Evolutionary conservation across 805 yeast genomes (phyloP).

Genomic region (Wickerhamomyces bovis): DNA sequence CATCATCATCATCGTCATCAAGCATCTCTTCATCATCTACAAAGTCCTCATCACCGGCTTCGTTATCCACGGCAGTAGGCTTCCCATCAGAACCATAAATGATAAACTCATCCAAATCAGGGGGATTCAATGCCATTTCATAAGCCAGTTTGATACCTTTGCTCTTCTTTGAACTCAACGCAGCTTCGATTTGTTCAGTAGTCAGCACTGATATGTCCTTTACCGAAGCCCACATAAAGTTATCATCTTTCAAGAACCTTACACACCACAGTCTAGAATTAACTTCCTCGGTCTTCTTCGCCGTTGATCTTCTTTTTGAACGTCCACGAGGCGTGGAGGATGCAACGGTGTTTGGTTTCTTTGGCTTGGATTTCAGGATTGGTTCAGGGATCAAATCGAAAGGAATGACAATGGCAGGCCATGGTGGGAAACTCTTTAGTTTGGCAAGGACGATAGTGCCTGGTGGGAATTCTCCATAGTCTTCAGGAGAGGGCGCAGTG

Average conservation of each 20-base stretch:
- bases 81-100: conserved; percentile 37
- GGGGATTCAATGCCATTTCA: conserved; percentile 47
- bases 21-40: conserved; percentile 12
- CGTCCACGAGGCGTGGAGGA: conserved; percentile 6
- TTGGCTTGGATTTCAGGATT: conserved; percentile 47
- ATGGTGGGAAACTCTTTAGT: conserved; percentile 80
- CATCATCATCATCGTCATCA: conserved; percentile 26
- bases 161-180: conserved; percentile 32
- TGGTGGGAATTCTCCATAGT: conserved; percentile 31
- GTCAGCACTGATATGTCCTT: conserved; percentile 45
- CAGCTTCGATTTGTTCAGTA: conserved; percentile 35
- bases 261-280: conserved; percentile 40
- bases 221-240: conserved; percentile 58
- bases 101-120: conserved; percentile 40
- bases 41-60: conserved; percentile 27
- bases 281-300: neutral
- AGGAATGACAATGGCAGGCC: conserved; percentile 84
- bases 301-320: conserved; percentile 5
- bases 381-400: conserved; percentile 52
- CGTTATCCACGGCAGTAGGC: conserved; percentile 28
- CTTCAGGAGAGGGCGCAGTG: neutral
- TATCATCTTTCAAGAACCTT: conserved; percentile 66
- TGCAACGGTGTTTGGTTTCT: conserved; percentile 24
- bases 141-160: conserved; percentile 46
- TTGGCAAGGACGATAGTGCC: conserved; percentile 66